phyloP scores from a whole-genome alignment of 805 yeast species.

The Torulaspora gathmanii region DNA sequence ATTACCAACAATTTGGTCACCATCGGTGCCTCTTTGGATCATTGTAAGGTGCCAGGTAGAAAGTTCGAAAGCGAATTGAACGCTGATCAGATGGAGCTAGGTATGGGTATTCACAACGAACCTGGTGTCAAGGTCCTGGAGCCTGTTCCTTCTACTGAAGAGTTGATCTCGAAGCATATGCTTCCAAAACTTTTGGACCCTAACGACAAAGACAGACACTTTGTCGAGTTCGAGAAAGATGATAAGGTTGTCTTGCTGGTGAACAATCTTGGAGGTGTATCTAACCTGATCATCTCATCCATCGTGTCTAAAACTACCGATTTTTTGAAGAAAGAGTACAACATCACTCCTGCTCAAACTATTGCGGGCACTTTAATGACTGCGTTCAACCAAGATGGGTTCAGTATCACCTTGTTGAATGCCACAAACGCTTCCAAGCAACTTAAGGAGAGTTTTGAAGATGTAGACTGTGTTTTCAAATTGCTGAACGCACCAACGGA shows the following conservation, averaged over 20 bases:
- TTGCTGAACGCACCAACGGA: conserved; percentile 66
- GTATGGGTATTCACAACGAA: conserved; percentile 95
- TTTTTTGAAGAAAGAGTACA: conserved; percentile 48
- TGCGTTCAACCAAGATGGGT: conserved; percentile 88
- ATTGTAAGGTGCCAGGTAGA: conserved; percentile 86
- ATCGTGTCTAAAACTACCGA: conserved; percentile 58
- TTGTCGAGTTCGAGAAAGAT: conserved; percentile 58
- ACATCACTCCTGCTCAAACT: conserved; percentile 60
- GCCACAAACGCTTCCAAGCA: conserved; percentile 47
- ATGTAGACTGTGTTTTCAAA: conserved; percentile 41
- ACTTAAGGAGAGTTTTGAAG: conserved; percentile 33
- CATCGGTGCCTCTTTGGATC: conserved; percentile 83
- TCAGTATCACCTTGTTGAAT: conserved; percentile 77
- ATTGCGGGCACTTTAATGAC: conserved; percentile 80
- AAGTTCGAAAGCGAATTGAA: conserved; percentile 50
- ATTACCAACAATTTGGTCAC: conserved; percentile 70
- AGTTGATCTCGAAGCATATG: conserved; percentile 52
- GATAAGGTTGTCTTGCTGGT: conserved; percentile 70
- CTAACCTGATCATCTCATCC: conserved; percentile 70
- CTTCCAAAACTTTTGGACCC: conserved; percentile 56
- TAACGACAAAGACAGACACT: conserved; percentile 71
- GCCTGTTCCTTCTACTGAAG: conserved; percentile 64
- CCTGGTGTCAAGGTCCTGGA: conserved; percentile 63
- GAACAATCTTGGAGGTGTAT: conserved; percentile 88
- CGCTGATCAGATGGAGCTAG: conserved; percentile 72